A percentile compares a stretch with the other conserved stretches of the same genome.
phyloP scores from a whole-genome alignment of 495 filamentous ascomycete species.

The Trichocladium uniseriatum region DNA sequence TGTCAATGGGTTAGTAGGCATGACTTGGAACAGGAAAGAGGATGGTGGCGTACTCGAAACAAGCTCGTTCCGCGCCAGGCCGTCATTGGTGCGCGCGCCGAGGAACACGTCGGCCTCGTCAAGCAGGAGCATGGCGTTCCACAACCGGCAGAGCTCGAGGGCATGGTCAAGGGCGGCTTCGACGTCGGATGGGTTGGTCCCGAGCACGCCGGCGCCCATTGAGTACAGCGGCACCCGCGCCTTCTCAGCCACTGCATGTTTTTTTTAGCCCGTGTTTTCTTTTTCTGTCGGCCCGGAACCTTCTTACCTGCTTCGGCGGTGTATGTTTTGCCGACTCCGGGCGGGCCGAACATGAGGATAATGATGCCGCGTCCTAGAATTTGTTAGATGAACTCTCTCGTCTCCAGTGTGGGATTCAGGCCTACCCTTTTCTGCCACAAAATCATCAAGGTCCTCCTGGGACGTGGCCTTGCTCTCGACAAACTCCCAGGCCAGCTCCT shows the following conservation, averaged over 20 bases:
- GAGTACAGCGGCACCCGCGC: conserved; percentile 18
- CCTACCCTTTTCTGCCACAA: conserved; percentile 39
- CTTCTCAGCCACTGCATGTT: conserved; percentile 32
- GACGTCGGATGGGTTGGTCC: conserved; percentile 12
- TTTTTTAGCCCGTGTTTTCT: too few species aligned
- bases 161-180: conserved; percentile 29
- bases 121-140: conserved; percentile 40
- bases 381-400: neutral
- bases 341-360: conserved; percentile 45
- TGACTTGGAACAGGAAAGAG: neutral
- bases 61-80: conserved; percentile 33
- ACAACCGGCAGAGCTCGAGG: conserved; percentile 34
- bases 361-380: conserved; percentile 34
- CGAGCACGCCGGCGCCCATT: conserved; percentile 19
- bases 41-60: conserved; percentile 24
- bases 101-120: conserved; percentile 44
- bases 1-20: neutral
- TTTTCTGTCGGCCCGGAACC: too few species aligned
- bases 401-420: neutral
- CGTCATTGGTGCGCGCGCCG: conserved; percentile 32
- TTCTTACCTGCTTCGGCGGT: conserved; percentile 37
- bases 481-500: conserved; percentile 41
- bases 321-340: conserved; percentile 50
- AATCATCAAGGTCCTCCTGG: conserved; percentile 43
- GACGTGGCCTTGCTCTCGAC: conserved; percentile 26